Base-by-base conservation (phyloP, 768 basidiomycete genomes). In the Naganishia vaughanmartiniae region DNA sequence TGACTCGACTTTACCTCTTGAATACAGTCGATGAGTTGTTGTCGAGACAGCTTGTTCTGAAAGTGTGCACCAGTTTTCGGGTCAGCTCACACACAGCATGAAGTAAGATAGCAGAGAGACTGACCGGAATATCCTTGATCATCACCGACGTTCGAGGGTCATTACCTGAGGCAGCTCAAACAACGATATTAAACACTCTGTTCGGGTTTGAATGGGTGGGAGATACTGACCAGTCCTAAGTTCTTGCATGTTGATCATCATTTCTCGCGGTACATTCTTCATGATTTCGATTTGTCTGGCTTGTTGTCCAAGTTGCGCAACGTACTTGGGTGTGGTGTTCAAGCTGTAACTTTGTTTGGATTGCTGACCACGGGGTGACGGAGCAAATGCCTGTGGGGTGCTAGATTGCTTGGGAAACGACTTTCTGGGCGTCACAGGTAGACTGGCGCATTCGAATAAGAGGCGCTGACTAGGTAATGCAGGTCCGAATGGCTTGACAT, bases 111-210 rank as follows among this genome's bases (percentile, higher is more conserved):
- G 2, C 31, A 26, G 6, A 6, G 6, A 30, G 3, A 67, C 76
- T 70, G 33, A 81, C 79, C 3, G 79, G 79, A 4, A 80, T 78
- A 57, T 81, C 80, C 65, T 81, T 81, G 71, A 81, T 71, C 80
- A 81, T 81, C 33, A 81, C 76, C 0, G 80, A 77, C 0, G 80
- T 81, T 28, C 80, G 74, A 17, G 46, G 45, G 51, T 81, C 80
- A 15, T 26, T 42, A 2, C 60, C 60, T 63, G 34, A 2, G 24
- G 1, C 14, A 58, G 42, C n/a, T 3, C 57, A 39, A 31, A 5
- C 34, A 12, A 33, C 1, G 4, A 21, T 34, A 5, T 21, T 34
- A 15, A 6, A n/a, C 3, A 24, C 19, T 3, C n/a, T 34, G 12
- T 11, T 9, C 30, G 1, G 17, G n/a, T 10, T 5, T 17, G 11